Conservation (phyloP, 139 green algal species). For the Coelastrella sp. region DNA sequence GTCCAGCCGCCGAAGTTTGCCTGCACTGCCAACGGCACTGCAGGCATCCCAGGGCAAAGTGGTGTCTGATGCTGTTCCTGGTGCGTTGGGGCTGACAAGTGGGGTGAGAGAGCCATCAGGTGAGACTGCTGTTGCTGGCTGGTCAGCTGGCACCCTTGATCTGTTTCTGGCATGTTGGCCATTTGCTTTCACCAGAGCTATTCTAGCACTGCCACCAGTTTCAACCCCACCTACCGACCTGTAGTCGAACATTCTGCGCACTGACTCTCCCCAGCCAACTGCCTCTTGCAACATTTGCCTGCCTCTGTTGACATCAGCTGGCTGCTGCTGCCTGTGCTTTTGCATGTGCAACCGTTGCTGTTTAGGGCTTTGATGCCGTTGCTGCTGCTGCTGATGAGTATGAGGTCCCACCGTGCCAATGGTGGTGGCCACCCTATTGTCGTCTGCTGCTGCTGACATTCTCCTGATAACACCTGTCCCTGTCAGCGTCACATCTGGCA, state of each 20-base stretch:
- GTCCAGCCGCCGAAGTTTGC: not conserved
- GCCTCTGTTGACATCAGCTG: not conserved
- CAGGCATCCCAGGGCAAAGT: not conserved
- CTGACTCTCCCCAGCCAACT: conserved; percentile 5
- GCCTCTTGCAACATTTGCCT: not conserved
- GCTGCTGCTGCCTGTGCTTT: conserved; percentile 5
- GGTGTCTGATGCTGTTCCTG: not conserved
- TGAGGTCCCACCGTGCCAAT: not conserved
- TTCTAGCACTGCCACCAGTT: not conserved
- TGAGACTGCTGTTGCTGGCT: not conserved
- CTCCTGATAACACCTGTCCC: not conserved
- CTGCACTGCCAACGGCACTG: not conserved
- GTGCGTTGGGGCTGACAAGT: no score
- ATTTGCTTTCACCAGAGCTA: no score
- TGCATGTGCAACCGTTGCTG: not conserved
- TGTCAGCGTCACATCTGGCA: not conserved
- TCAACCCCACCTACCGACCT: not conserved
- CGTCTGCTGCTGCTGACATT: not conserved
- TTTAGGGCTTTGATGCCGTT: conserved; percentile 2
- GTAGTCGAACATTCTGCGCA: not conserved
- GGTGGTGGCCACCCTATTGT: not conserved
- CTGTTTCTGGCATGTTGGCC: not conserved
- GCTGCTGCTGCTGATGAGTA: conserved; percentile 17
- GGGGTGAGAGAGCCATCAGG: no score
- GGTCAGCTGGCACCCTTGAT: no score